Conservation (phyloP, 2,329 filamentous ascomycete genomes). For the Aaosphaeria pasadenensis region DNA sequence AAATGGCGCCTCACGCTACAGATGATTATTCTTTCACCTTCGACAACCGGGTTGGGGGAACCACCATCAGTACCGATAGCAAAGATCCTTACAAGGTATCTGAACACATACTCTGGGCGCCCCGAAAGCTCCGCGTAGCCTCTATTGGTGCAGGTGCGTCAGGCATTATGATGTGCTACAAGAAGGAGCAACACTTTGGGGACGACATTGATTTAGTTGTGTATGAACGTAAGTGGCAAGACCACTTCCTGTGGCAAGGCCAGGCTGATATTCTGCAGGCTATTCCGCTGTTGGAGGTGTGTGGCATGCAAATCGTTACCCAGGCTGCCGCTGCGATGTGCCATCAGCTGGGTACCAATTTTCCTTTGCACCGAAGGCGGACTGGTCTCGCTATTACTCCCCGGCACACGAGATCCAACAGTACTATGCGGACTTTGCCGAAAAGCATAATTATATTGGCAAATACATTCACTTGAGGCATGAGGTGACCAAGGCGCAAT, state of each 20-base stretch:
- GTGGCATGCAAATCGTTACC: constrained; percentile 29
- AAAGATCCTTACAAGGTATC: not conserved
- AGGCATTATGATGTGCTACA: constrained; percentile 39
- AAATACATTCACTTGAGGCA: constrained; percentile 29
- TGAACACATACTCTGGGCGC: not conserved
- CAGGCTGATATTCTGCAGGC: not conserved
- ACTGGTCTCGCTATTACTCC: constrained; percentile 9
- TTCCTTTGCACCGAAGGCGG: constrained; percentile 35
- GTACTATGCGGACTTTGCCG: constrained; percentile 29
- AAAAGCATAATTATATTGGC: constrained; percentile 28
- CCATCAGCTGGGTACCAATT: constrained; percentile 27
- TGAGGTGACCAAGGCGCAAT: constrained; percentile 25
- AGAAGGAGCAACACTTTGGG: constrained; percentile 34
- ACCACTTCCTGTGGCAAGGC: constrained; percentile 37
- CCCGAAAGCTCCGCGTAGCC: not conserved
- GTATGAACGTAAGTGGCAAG: not conserved
- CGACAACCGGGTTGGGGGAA: not conserved
- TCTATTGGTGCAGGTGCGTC: constrained; percentile 29
- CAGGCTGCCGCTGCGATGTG: constrained; percentile 34
- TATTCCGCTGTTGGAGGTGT: constrained; percentile 38
- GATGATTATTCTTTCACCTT: not conserved
- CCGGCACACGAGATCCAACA: constrained; percentile 5
- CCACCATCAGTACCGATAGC: not conserved
- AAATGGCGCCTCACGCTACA: not conserved
- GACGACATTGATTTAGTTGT: constrained; percentile 14